These are phyloP conservation scores for Gossypium bickii DNA, from an alignment of 345 rosid genomes.

Conservation along the genomic window DNA sequence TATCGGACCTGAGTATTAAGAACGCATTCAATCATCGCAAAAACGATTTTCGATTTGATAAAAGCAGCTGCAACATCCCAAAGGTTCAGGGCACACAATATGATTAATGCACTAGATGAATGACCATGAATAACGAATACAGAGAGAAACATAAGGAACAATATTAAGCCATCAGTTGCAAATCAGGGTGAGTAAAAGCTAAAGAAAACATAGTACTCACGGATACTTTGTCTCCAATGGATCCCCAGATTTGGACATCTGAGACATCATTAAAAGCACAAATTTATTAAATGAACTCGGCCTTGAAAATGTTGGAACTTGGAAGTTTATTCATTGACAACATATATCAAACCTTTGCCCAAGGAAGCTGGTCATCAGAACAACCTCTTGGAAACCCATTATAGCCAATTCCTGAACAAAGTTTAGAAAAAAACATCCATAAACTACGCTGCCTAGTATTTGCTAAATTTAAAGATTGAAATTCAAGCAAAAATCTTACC, in stretches of 20 bases:
- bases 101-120: conserved; percentile 9
- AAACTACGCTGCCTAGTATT: background rate
- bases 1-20: background rate
- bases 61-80: background rate
- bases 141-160: background rate
- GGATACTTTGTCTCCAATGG: conserved; percentile 91
- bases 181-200: background rate
- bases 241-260: conserved; percentile 73
- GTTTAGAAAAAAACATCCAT: background rate
- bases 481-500: conserved; percentile 43
- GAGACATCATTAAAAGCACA: conserved; percentile 22
- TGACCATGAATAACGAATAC: background rate
- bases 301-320: background rate
- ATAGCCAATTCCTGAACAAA: conserved; percentile 77
- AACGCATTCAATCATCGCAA: background rate
- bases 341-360: conserved; percentile 76
- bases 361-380: conserved; percentile 92
- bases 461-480: background rate
- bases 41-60: background rate
- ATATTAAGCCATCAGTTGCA: background rate
- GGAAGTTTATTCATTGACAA: background rate
- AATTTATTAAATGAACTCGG: background rate
- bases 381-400: conserved; percentile 99
- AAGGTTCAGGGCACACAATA: conserved; percentile 12
- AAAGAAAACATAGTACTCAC: conserved; percentile 36